Conservation (phyloP, 2,329 filamentous ascomycete genomes). For the Lasiodiplodia sp. region DNA sequence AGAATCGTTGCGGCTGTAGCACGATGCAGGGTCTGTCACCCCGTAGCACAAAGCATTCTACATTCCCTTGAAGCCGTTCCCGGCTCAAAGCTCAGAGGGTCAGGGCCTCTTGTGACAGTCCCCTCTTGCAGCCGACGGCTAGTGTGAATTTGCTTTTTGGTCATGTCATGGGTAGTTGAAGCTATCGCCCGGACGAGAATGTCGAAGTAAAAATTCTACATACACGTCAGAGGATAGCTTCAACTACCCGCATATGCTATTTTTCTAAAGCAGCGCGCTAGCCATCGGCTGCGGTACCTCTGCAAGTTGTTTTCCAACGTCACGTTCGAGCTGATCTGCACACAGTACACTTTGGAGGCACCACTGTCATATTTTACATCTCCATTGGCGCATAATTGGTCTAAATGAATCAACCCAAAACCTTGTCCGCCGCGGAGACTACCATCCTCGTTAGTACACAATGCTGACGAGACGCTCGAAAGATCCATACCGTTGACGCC, state of each 20-base stretch:
- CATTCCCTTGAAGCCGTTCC: background rate
- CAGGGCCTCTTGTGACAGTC: background rate
- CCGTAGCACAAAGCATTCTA: background rate
- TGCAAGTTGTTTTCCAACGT: background rate
- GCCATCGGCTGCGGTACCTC: no score
- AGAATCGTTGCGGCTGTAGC: background rate
- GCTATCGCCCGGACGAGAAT: no score
- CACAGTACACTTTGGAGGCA: background rate
- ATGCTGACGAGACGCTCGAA: slow-evolving; percentile 30
- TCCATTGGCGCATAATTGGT: background rate
- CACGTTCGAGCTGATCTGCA: background rate
- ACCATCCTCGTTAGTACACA: background rate
- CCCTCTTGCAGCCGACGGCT: no score
- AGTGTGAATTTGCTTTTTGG: no score
- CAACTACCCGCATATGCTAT: no score
- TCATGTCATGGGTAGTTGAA: no score
- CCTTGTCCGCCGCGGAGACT: slow-evolving; percentile 31
- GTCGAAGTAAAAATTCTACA: no score
- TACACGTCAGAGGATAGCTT: no score
- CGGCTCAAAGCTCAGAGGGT: background rate
- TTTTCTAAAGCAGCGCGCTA: no score
- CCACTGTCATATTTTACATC: no score
- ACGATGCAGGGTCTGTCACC: background rate
- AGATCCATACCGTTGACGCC: slow-evolving; percentile 72
- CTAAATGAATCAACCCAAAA: slow-evolving; percentile 30